Conservation (phyloP, 306 rosid species). For the Luffa aegyptiaca region DNA sequence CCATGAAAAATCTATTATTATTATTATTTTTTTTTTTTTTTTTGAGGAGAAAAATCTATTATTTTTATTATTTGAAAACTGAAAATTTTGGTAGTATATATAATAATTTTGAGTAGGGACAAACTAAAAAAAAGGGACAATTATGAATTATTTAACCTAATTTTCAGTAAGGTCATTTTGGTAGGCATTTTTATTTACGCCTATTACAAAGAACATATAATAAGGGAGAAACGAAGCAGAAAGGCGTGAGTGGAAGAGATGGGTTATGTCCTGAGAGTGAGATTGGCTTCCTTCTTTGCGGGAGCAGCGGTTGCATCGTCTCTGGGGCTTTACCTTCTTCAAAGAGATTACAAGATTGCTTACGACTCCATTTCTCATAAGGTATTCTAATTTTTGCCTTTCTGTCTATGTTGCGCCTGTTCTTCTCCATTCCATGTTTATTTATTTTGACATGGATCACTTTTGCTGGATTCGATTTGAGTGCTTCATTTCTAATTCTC, state of each 20-base stretch:
- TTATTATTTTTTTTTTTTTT: too few species aligned
- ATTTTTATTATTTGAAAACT: too few species aligned
- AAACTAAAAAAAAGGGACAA: too few species aligned
- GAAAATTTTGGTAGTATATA: too few species aligned
- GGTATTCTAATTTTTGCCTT: conserved; percentile 25
- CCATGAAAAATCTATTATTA: too few species aligned
- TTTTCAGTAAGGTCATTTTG: too few species aligned
- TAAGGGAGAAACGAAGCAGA: neutral
- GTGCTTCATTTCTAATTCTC: neutral
- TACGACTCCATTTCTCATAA: conserved; percentile 56
- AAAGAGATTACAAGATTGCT: conserved; percentile 70
- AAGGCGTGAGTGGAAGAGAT: conserved; percentile 16
- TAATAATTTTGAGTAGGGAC: too few species aligned
- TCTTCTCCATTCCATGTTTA: neutral
- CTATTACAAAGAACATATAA: neutral
- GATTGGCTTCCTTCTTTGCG: conserved; percentile 76
- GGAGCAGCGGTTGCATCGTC: conserved; percentile 84
- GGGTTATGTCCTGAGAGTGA: conserved; percentile 82
- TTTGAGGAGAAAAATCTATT: too few species aligned
- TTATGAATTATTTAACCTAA: neutral
- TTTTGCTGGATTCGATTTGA: neutral
- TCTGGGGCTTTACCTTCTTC: conserved; percentile 62
- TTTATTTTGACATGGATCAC: neutral
- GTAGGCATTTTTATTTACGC: neutral
- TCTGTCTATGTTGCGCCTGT: neutral